Percentiles rank a stretch among this genome's conserved stretches.
These are phyloP conservation scores for Aspergillus tubingensis DNA, from an alignment of 2,329 filamentous ascomycete species.

Conservation along the genomic window DNA sequence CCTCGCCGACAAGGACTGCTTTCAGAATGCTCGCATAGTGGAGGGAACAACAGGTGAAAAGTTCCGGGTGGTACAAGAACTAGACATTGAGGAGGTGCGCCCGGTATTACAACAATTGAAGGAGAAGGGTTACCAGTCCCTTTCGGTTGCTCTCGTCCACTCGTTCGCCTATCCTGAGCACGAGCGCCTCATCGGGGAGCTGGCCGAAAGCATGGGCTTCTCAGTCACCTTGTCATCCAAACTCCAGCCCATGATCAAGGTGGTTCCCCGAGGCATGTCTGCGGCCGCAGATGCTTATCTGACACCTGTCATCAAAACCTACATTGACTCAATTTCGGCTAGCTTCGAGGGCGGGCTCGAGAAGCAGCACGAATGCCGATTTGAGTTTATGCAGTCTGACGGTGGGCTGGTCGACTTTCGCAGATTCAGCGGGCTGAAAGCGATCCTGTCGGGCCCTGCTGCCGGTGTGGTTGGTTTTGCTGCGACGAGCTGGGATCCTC, in stretches of 20 bases:
- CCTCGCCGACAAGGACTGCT: slow-evolving; percentile 64
- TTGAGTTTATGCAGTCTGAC: slow-evolving; percentile 96
- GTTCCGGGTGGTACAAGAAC: slow-evolving; percentile 67
- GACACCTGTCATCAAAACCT: slow-evolving; percentile 76
- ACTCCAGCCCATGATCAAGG: slow-evolving; percentile 83
- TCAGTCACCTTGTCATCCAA: slow-evolving; percentile 75
- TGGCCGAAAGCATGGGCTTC: slow-evolving; percentile 80
- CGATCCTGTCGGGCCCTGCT: slow-evolving; percentile 88
- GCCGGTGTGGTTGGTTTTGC: slow-evolving; percentile 93
- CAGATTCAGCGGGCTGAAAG: slow-evolving; percentile 78
- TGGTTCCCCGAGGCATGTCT: slow-evolving; percentile 74
- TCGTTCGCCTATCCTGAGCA: slow-evolving; percentile 88
- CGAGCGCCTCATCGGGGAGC: slow-evolving; percentile 73
- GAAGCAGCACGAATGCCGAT: slow-evolving; percentile 71
- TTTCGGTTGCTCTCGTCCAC: slow-evolving; percentile 87
- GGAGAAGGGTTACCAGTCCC: slow-evolving; percentile 70
- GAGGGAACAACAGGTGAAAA: slow-evolving; percentile 64
- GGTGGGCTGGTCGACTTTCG: slow-evolving; percentile 63
- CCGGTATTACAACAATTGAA: slow-evolving; percentile 66
- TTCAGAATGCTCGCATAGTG: slow-evolving; percentile 66
- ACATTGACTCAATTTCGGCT: slow-evolving; percentile 57
- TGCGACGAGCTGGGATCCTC: slow-evolving; percentile 81
- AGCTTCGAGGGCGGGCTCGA: slow-evolving; percentile 80
- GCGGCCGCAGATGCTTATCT: slow-evolving; percentile 79
- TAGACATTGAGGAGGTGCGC: slow-evolving; percentile 56